Evolutionary conservation across 2,329 filamentous ascomycete genomes (phyloP).

Genomic region (Paracamarosporium sp.): DNA sequence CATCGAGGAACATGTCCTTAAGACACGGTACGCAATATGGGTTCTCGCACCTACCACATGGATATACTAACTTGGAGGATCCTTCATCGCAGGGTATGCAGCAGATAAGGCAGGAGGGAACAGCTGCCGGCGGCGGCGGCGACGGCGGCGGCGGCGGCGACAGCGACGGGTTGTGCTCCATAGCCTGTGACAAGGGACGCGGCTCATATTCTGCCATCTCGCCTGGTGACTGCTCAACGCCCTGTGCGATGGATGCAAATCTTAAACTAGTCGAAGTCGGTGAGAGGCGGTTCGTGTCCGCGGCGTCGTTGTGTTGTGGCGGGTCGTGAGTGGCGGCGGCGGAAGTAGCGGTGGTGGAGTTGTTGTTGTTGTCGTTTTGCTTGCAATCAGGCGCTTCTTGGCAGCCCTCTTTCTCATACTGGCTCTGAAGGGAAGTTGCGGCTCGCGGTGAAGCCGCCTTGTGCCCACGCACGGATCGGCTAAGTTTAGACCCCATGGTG

Average conservation of each 20-base stretch:
- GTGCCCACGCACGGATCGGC: constrained; percentile 25
- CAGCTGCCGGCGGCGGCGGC: constrained; percentile 7
- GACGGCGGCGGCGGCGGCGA: constrained; percentile 3
- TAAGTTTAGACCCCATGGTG: constrained; percentile 38
- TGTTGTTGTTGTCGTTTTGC: background rate
- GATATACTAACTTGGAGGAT: constrained; percentile 17
- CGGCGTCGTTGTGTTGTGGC: background rate
- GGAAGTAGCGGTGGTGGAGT: constrained; percentile 6
- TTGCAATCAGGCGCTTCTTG: constrained; percentile 7
- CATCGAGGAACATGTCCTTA: constrained; percentile 49
- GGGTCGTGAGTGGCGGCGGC: background rate
- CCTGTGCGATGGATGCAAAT: background rate
- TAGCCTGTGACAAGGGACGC: background rate
- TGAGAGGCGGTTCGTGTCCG: constrained; percentile 4
- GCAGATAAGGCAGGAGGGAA: constrained; percentile 31
- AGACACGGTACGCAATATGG: constrained; percentile 48
- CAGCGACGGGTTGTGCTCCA: background rate
- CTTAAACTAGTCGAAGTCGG: background rate
- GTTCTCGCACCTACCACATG: constrained; percentile 42
- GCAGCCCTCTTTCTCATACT: constrained; percentile 14
- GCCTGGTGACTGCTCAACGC: background rate
- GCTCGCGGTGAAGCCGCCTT: constrained; percentile 20
- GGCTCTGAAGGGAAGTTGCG: constrained; percentile 17
- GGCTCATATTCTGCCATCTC: background rate
- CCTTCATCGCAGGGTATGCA: constrained; percentile 18